Evolutionary conservation across 1,284 basidiomycete species (phyloP).

Genomic region (Stereum hirsutum): DNA sequence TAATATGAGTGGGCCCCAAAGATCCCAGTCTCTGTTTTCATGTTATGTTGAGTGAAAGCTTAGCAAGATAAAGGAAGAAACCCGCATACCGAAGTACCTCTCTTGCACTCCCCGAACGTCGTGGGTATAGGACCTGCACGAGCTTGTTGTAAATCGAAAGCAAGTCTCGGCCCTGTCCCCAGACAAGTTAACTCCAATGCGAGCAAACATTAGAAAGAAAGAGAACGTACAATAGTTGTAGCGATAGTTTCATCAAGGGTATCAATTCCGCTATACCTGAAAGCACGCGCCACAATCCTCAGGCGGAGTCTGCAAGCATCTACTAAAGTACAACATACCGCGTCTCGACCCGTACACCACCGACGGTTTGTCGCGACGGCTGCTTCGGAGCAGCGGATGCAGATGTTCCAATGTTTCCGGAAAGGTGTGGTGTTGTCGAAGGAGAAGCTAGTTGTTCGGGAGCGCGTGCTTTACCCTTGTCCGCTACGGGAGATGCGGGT

Average conservation of each 20-base stretch:
- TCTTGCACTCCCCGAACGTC: constrained; percentile 56
- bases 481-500: constrained; percentile 31
- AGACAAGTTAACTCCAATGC: constrained; percentile 2
- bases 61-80: constrained; percentile 1
- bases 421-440: constrained; percentile 30
- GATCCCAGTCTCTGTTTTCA: constrained; percentile 78
- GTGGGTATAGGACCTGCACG: constrained; percentile 87
- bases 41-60: background rate
- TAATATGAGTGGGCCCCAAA: constrained; percentile 90
- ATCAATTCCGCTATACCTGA: constrained; percentile 70
- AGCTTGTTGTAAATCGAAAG: constrained; percentile 87
- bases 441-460: constrained; percentile 43
- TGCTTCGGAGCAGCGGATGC: constrained; percentile 25
- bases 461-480: constrained; percentile 66
- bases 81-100: constrained; percentile 62
- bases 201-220: background rate
- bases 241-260: constrained; percentile 90
- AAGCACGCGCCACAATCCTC: constrained; percentile 1
- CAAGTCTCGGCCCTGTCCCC: constrained; percentile 74
- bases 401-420: constrained; percentile 68
- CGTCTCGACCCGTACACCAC: constrained; percentile 82
- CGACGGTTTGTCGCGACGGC: constrained; percentile 55
- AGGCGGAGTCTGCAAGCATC: too few species aligned
- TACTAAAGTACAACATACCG: constrained; percentile 50
- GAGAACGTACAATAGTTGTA: constrained; percentile 70